Percentiles rank a stretch among this genome's conserved stretches.
Evolutionary conservation across 1,139 yeast genomes (phyloP).

Genomic region (Diutina sp.): DNA sequence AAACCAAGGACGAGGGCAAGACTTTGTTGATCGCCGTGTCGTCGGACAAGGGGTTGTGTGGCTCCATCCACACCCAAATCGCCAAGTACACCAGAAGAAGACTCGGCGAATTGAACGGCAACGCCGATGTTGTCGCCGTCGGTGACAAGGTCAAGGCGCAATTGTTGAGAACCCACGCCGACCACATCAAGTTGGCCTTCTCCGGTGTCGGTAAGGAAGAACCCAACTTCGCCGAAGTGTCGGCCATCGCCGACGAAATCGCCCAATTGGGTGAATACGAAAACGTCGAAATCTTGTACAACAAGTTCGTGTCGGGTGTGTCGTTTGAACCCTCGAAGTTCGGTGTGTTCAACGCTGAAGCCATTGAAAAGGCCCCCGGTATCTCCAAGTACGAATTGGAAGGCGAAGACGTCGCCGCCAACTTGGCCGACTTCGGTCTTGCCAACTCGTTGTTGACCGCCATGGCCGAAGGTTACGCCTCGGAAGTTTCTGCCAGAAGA

Average conservation of each 20-base stretch:
- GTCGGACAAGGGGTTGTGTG: slow-evolving; percentile 97
- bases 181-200: slow-evolving; percentile 60
- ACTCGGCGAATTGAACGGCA: slow-evolving; percentile 44
- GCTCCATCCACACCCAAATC: slow-evolving; percentile 91
- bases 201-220: slow-evolving; percentile 94
- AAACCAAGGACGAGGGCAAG: slow-evolving; percentile 34
- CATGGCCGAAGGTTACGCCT: slow-evolving; percentile 96
- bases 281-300: slow-evolving; percentile 72
- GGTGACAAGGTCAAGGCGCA: slow-evolving; percentile 94
- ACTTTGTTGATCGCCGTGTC: slow-evolving; percentile 78
- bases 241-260: slow-evolving; percentile 81
- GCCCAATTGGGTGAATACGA: slow-evolving; percentile 56
- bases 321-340: slow-evolving; percentile 75
- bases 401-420: slow-evolving; percentile 49
- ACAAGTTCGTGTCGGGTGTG: slow-evolving; percentile 78
- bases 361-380: slow-evolving; percentile 81
- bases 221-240: slow-evolving; percentile 85
- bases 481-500: slow-evolving; percentile 97
- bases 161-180: slow-evolving; percentile 70
- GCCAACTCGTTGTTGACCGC: slow-evolving; percentile 88
- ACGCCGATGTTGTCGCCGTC: slow-evolving; percentile 71
- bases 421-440: slow-evolving; percentile 74
- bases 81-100: slow-evolving; percentile 77
- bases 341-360: slow-evolving; percentile 54
- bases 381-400: slow-evolving; percentile 76